Conservation (phyloP, 1,284 basidiomycete species). For the Leccinum fallax region DNA sequence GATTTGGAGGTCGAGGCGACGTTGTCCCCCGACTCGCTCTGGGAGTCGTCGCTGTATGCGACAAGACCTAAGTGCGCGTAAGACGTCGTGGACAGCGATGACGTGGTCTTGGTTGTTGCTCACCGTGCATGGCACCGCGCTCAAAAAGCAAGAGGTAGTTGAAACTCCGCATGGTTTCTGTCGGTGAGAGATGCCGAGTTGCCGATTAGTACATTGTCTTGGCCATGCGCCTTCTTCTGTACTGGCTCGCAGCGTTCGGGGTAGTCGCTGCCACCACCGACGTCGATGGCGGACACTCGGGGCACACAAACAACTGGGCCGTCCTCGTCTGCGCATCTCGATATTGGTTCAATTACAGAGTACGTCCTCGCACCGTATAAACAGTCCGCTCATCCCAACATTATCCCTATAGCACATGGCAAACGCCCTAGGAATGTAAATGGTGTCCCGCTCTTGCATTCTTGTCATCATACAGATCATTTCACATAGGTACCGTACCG, state of each 20-base stretch:
- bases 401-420: conserved; percentile 81
- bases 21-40: conserved; percentile 57
- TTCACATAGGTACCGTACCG: conserved; percentile 85
- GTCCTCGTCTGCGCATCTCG: conserved; percentile 93
- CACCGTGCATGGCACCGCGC: conserved; percentile 44
- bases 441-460: background rate
- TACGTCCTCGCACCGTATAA: conserved; percentile 43
- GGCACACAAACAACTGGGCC: conserved; percentile 98
- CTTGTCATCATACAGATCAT: conserved; percentile 3
- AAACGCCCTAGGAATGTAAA: conserved; percentile 94
- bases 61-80: conserved; percentile 51
- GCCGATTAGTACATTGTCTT: conserved; percentile 20
- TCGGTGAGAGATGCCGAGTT: conserved; percentile 22
- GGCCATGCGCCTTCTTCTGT: conserved; percentile 39
- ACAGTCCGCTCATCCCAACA: background rate
- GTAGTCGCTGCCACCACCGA: conserved; percentile 30
- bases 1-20: conserved; percentile 32
- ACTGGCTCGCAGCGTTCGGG: conserved; percentile 25
- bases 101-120: conserved; percentile 16
- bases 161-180: conserved; percentile 24
- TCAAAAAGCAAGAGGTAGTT: conserved; percentile 16
- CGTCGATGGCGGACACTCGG: conserved; percentile 42
- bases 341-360: conserved; percentile 99
- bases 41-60: conserved; percentile 65
- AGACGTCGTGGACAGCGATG: conserved; percentile 3